phyloP scores from a whole-genome alignment of 495 filamentous ascomycete genomes.

The Penicillium canescens region DNA sequence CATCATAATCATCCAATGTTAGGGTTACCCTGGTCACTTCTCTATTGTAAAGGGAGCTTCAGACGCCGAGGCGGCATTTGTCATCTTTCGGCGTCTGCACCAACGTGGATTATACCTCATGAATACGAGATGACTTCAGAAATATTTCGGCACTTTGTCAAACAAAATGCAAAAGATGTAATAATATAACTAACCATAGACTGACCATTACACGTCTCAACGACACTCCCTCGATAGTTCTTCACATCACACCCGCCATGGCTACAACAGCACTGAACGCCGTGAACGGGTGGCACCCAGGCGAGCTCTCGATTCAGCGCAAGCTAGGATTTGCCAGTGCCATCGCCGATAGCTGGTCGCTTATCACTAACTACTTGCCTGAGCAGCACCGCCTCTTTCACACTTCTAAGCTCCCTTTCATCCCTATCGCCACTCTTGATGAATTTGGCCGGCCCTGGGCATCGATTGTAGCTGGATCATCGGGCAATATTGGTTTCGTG shows the following conservation, averaged over 20 bases:
- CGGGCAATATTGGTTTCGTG: conserved; percentile 13
- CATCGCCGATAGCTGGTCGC: conserved; percentile 9
- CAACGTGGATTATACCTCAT: too few species aligned
- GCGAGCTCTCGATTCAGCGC: conserved; percentile 15
- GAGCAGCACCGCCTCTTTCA: conserved; percentile 19
- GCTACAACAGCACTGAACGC: conserved; percentile 14
- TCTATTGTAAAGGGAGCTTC: too few species aligned
- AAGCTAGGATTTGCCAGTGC: conserved; percentile 15
- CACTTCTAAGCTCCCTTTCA: conserved; percentile 17
- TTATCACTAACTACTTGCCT: conserved; percentile 10
- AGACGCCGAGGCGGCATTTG: too few species aligned
- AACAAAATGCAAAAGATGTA: too few species aligned
- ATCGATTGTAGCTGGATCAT: conserved; percentile 12
- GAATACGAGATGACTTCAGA: too few species aligned
- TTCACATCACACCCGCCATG: background rate
- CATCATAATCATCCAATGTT: too few species aligned
- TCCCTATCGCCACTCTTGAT: conserved; percentile 16
- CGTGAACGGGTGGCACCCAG: conserved; percentile 18
- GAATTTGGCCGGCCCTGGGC: conserved; percentile 17
- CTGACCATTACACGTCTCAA: too few species aligned
- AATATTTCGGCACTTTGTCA: too few species aligned
- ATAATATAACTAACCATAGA: too few species aligned
- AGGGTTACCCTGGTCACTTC: too few species aligned
- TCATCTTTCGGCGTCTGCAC: too few species aligned
- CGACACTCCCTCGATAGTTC: too few species aligned